Base-by-base conservation (phyloP, 2,329 filamentous ascomycete genomes). In the Albifimbria verrucaria region DNA sequence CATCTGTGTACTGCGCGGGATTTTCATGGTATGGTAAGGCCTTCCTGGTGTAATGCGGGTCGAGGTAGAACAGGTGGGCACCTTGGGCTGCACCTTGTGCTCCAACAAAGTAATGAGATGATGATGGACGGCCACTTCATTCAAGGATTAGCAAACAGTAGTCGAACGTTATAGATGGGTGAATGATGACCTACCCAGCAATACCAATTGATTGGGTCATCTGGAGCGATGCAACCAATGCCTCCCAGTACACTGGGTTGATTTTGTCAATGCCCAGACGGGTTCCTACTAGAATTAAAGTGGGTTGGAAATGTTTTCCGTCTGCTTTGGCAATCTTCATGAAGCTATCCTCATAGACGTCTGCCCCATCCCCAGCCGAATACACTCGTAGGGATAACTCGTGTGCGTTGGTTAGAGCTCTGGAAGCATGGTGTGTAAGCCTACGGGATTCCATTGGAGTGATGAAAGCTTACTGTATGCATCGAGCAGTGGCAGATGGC, bases 121-220 rank as follows among this genome's bases (percentile, higher is more conserved):
- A 93, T 2, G 92, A 93, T 15, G 94, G 94, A 18, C 94, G 90
- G 53, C 94, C 94, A 49, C 93, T 95, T 48, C 18, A 28, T 26
- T 39, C 15, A 18, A 21, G 7, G 11, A 15, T 44, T 36, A 45
- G 18, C 23, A 42, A 20, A 46, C 7, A 24, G 32, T 39, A 10
- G 5, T 49, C n/a, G 18, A 46, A 45, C 11, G n/a, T 43, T 11
- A 23, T 15, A 50, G 42, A 47, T 49, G 36, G 36, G 12, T 28
- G 41, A 18, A 25, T 26, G 10, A 9, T 15, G 23, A 65, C 81
- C 70, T 79, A 94, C 91, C 92, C 94, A 64, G 94, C 94, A 58
- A 99, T 96, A 11, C 94, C 94, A 49, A 97, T 86, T n/a, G 91
- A 95, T 67, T 97, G 94, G 7, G 87, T 83, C 77, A 96, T 89